phyloP scores from a whole-genome alignment of 2,329 filamentous ascomycete species.

The Plectosphaerella cucumerina region DNA sequence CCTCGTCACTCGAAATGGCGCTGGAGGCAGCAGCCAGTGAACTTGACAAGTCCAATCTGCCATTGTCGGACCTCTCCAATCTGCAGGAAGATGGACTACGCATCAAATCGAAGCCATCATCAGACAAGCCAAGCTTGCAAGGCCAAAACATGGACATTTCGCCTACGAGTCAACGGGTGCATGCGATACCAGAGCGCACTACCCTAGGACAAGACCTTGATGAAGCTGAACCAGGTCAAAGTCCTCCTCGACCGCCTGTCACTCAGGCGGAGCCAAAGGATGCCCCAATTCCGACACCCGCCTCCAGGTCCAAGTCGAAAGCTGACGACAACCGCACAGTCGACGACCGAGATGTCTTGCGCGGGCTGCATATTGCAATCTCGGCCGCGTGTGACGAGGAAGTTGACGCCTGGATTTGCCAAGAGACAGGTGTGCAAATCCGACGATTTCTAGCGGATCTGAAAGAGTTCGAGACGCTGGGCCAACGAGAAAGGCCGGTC shows the following conservation, averaged over 20 bases:
- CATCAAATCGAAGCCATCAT: no score
- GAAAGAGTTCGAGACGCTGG: conserved; percentile 43
- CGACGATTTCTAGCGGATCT: conserved; percentile 52
- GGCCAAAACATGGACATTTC: no score
- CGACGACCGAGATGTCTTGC: conserved; percentile 46
- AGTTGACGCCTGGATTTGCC: conserved; percentile 47
- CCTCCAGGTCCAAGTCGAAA: conserved; percentile 7
- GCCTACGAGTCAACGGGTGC: no score
- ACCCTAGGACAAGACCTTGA: no score
- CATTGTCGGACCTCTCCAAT: no score
- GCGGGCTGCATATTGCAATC: conserved; percentile 50
- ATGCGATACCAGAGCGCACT: no score
- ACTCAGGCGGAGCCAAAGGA: no score
- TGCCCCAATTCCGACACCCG: no score
- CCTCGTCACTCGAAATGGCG: conserved; percentile 25
- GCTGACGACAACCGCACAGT: conserved; percentile 34
- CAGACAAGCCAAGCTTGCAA: no score
- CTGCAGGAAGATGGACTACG: no score
- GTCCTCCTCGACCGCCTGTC: no score
- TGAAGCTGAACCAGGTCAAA: no score
- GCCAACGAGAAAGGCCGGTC: conserved; percentile 21
- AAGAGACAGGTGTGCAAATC: conserved; percentile 48
- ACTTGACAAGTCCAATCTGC: neutral
- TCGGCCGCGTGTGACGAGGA: conserved; percentile 52
- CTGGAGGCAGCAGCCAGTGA: conserved; percentile 19